phyloP scores from a whole-genome alignment of 1,284 basidiomycete species.

The Cystobasidiaceae sp. region DNA sequence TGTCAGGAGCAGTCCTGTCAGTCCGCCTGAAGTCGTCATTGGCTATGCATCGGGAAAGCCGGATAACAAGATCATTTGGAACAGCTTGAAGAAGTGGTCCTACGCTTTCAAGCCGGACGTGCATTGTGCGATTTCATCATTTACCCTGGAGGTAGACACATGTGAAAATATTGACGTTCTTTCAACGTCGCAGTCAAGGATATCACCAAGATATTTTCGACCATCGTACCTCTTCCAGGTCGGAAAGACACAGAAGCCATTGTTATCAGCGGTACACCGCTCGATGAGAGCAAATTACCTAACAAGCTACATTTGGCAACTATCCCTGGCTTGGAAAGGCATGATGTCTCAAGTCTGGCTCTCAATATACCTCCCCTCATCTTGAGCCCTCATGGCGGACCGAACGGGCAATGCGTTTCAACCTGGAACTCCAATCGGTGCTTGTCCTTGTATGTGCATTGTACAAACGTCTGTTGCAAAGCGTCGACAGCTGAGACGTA shows the following conservation, averaged over 20 bases:
- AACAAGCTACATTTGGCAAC: background rate
- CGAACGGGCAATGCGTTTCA: background rate
- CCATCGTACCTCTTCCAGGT: background rate
- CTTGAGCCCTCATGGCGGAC: slow-evolving; percentile 9
- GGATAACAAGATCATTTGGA: background rate
- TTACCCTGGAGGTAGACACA: no score
- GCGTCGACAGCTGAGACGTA: background rate
- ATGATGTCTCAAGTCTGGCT: no score
- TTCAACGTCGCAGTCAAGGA: background rate
- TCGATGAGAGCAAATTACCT: background rate
- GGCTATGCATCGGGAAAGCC: background rate
- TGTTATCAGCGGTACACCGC: background rate
- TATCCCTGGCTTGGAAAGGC: background rate
- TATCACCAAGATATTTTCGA: background rate
- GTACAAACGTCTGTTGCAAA: background rate
- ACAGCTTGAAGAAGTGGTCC: background rate
- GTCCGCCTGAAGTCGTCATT: background rate
- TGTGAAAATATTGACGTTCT: no score
- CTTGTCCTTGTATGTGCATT: background rate
- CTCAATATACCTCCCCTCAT: background rate
- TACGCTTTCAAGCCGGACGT: background rate
- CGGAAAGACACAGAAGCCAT: background rate
- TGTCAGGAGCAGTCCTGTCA: background rate
- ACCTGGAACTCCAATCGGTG: background rate
- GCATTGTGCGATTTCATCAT: no score